A percentile compares a stretch with the other conserved stretches of the same genome.
Evolutionary conservation across 805 yeast species (phyloP).

Genomic region (Ogataea nakhonphanomensis): DNA sequence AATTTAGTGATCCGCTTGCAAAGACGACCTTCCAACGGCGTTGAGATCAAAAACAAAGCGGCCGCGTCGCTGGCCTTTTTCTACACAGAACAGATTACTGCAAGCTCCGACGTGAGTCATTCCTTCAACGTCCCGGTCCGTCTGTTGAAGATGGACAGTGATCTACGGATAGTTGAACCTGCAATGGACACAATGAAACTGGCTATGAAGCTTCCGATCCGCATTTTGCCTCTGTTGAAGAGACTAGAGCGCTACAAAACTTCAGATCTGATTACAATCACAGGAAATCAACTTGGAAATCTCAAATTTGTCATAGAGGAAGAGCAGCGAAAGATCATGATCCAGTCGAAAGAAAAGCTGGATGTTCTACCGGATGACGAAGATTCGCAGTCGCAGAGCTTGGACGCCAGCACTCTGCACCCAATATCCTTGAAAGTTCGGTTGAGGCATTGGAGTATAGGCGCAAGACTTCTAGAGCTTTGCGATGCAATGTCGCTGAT

Average conservation of each 20-base stretch:
- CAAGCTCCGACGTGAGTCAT: slow-evolving; percentile 51
- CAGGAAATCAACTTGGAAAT: slow-evolving; percentile 47
- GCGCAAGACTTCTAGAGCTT: slow-evolving; percentile 55
- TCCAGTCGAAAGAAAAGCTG: slow-evolving; percentile 57
- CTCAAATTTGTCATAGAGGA: slow-evolving; percentile 52
- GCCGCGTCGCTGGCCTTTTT: slow-evolving; percentile 52
- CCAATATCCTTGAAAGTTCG: slow-evolving; percentile 49
- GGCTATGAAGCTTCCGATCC: slow-evolving; percentile 48
- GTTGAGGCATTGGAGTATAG: slow-evolving; percentile 66
- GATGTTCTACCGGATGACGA: slow-evolving; percentile 37
- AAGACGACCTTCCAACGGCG: slow-evolving; percentile 30
- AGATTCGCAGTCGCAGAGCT: slow-evolving; percentile 13
- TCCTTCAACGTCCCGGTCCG: slow-evolving; percentile 70
- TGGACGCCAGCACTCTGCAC: slow-evolving; percentile 16
- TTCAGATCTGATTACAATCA: slow-evolving; percentile 47
- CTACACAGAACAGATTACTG: slow-evolving; percentile 45
- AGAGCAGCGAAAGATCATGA: slow-evolving; percentile 50
- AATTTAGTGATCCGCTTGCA: slow-evolving; percentile 52
- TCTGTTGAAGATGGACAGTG: slow-evolving; percentile 52
- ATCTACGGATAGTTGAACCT: slow-evolving; percentile 59
- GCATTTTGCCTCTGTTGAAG: slow-evolving; percentile 51
- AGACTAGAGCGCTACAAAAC: slow-evolving; percentile 65
- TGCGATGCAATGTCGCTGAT: slow-evolving; percentile 61
- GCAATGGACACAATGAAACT: slow-evolving; percentile 51
- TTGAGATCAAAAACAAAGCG: slow-evolving; percentile 25